phyloP scores from a whole-genome alignment of 371 early-diverging fungal genomes.

The Mortierella sp. region DNA sequence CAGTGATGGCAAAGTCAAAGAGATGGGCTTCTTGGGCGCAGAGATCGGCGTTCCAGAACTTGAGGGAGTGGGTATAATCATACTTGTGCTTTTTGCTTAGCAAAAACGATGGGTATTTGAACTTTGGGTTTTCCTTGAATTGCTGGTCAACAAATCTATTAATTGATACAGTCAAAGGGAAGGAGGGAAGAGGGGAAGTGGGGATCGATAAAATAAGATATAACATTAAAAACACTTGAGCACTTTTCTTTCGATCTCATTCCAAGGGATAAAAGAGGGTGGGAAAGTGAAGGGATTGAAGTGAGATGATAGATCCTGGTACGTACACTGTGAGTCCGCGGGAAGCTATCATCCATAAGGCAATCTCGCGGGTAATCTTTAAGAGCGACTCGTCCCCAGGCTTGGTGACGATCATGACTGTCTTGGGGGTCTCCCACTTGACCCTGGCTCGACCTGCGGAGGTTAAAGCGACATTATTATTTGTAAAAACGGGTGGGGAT shows the following conservation, averaged over 20 bases:
- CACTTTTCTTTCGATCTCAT: neutral
- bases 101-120: conserved; percentile 65
- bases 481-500: neutral
- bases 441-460: conserved; percentile 61
- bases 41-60: conserved; percentile 84
- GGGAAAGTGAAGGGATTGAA: neutral
- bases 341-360: conserved; percentile 80
- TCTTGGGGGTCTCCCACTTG: conserved; percentile 77
- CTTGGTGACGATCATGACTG: conserved; percentile 93
- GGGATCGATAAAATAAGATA: neutral
- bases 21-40: conserved; percentile 74
- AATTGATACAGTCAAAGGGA: neutral
- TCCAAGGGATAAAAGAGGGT: neutral
- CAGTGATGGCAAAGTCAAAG: conserved; percentile 84
- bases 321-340: conserved; percentile 77
- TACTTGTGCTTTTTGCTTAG: conserved; percentile 60
- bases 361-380: conserved; percentile 82
- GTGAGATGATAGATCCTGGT: neutral
- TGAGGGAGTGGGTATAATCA: conserved; percentile 62
- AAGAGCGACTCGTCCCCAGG: conserved; percentile 85
- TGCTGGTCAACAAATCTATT: conserved; percentile 74
- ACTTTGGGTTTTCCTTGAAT: conserved; percentile 66
- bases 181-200: neutral
- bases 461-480: conserved; percentile 7
- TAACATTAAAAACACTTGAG: neutral